A percentile compares a stretch with the other conserved stretches of the same genome.
phyloP scores from a whole-genome alignment of 768 basidiomycete species.

The Tubosaeta brunneosetosa region DNA sequence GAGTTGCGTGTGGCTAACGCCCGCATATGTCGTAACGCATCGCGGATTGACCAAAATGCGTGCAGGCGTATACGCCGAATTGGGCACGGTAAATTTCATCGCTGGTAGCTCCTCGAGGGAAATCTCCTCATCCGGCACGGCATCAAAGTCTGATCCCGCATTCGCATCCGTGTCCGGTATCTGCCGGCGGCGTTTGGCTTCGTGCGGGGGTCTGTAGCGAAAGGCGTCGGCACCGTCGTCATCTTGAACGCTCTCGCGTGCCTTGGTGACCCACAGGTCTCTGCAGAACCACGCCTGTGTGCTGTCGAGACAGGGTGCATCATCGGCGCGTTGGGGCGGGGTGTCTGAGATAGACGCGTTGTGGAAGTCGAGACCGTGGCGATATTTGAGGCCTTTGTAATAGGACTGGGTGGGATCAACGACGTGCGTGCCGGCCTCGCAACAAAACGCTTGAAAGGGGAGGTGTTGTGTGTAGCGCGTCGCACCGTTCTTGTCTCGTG shows the following conservation, averaged over 20 bases:
- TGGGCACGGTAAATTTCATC: constrained; percentile 64
- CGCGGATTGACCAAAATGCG: constrained; percentile 93
- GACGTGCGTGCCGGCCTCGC: constrained; percentile 96
- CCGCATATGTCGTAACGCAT: constrained; percentile 97
- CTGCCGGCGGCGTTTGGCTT: constrained; percentile 30
- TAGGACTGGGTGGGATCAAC: constrained; percentile 95
- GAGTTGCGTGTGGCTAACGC: constrained; percentile 92
- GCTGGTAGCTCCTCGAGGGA: constrained; percentile 26
- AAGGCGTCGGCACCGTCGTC: constrained; percentile 30
- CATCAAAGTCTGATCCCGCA: constrained; percentile 84
- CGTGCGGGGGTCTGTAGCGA: constrained; percentile 18
- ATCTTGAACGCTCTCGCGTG: constrained; percentile 68
- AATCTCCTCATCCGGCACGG: constrained; percentile 65
- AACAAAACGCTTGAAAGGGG: constrained; percentile 98
- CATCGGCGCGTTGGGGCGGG: constrained; percentile 55
- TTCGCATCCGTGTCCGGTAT: constrained; percentile 55
- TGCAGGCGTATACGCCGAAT: constrained; percentile 82
- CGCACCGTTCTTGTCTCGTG: constrained; percentile 79
- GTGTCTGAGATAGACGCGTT: constrained; percentile 67
- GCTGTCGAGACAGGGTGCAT: constrained; percentile 90
- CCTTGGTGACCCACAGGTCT: constrained; percentile 92
- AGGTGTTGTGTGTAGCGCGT: constrained; percentile 85
- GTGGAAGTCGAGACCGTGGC: constrained; percentile 75
- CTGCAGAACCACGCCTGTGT: constrained; percentile 98
- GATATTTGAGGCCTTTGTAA: constrained; percentile 85